These are phyloP conservation scores for Fusarium bactridioides DNA, from an alignment of 2,329 filamentous ascomycete genomes.

Conservation along the genomic window DNA sequence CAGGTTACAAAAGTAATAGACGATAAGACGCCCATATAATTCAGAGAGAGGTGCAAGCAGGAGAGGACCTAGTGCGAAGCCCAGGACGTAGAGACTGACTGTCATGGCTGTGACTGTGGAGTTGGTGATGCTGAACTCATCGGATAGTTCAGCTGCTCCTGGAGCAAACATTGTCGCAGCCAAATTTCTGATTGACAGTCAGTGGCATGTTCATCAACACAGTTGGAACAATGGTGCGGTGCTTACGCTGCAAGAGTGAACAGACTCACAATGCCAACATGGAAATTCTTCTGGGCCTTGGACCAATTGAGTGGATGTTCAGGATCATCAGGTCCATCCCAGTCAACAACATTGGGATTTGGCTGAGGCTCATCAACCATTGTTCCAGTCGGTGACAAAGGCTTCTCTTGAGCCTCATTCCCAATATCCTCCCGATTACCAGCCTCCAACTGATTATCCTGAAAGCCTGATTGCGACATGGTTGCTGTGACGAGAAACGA, in stretches of 20 bases:
- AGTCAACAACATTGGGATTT: constrained; percentile 60
- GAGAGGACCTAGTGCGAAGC: constrained; percentile 32
- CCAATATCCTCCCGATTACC: background rate
- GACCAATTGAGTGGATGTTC: constrained; percentile 73
- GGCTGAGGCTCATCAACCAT: background rate
- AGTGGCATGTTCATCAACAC: background rate
- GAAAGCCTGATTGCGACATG: background rate
- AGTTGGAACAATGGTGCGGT: background rate
- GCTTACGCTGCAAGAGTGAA: constrained; percentile 48
- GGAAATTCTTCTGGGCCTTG: constrained; percentile 51
- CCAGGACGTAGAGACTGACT: constrained; percentile 18
- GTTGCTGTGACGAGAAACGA: background rate
- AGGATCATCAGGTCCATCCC: constrained; percentile 62
- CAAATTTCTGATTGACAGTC: constrained; percentile 6
- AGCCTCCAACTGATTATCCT: background rate
- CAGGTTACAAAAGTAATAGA: constrained; percentile 22
- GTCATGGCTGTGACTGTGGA: constrained; percentile 16
- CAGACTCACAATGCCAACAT: constrained; percentile 55
- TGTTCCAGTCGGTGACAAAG: background rate
- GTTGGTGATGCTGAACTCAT: constrained; percentile 22
- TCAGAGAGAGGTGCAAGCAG: constrained; percentile 32
- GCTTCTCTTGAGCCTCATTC: background rate
- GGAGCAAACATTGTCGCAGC: constrained; percentile 38
- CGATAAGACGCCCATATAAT: constrained; percentile 16
- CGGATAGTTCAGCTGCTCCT: constrained; percentile 14